phyloP scores from a whole-genome alignment of 495 filamentous ascomycete genomes.

The Talaromyces proteolyticus region DNA sequence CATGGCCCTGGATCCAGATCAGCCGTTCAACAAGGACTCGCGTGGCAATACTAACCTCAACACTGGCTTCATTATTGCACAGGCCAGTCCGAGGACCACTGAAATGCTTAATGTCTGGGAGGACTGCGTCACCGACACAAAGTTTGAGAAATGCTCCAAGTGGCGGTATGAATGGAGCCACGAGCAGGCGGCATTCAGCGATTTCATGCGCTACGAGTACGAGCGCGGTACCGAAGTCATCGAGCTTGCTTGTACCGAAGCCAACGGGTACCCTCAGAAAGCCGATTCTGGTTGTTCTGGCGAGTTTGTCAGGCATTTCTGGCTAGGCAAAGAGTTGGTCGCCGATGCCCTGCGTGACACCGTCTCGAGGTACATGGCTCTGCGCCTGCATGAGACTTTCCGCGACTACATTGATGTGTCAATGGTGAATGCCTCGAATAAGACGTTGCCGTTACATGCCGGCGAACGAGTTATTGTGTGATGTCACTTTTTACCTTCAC shows the following conservation, averaged over 20 bases:
- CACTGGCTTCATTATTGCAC: slow-evolving; percentile 34
- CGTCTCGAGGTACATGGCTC: slow-evolving; percentile 10
- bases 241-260: slow-evolving; percentile 28
- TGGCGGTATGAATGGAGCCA: slow-evolving; percentile 28
- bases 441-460: slow-evolving; percentile 1
- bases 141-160: slow-evolving; percentile 21
- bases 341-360: slow-evolving; percentile 8
- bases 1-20: slow-evolving; percentile 34
- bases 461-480: slow-evolving; percentile 1
- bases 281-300: slow-evolving; percentile 10
- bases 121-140: slow-evolving; percentile 21
- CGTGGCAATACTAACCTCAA: slow-evolving; percentile 25
- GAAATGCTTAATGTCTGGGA: slow-evolving; percentile 32
- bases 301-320: slow-evolving; percentile 16
- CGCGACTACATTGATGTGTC: slow-evolving; percentile 2
- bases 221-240: slow-evolving; percentile 23
- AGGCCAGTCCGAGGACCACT: slow-evolving; percentile 24
- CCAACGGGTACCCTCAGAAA: slow-evolving; percentile 20
- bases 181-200: slow-evolving; percentile 33
- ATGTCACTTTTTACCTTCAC: not conserved
- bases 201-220: slow-evolving; percentile 30
- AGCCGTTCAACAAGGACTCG: slow-evolving; percentile 22
- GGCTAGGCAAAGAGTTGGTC: slow-evolving; percentile 9
- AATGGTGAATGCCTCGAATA: slow-evolving; percentile 3
- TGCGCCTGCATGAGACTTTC: slow-evolving; percentile 11